Base-by-base conservation (phyloP, 163 green algal genomes). In the Scenedesmus sp. region DNA sequence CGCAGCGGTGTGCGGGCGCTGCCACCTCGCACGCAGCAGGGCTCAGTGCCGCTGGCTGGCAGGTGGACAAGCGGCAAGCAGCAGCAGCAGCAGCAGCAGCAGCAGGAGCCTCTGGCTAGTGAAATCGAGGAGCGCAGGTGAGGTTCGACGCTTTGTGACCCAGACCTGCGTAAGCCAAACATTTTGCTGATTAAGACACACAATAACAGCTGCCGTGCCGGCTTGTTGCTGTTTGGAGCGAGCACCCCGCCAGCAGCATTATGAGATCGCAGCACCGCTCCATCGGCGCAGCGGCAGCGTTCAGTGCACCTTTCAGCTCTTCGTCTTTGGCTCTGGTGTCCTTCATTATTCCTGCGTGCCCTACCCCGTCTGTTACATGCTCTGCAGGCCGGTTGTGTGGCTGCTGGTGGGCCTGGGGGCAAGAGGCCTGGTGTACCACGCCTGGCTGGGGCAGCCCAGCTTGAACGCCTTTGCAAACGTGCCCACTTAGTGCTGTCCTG, bases 361-460 rank as follows among this genome's bases (percentile, higher is more conserved):
- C 34, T 46, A 46, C 34, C 34, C 34, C 34, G 34, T 46, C 10
- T 20, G 1, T 34, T 84, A 4, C 77, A 7, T 77, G 64, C 34
- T 2, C 15, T 60, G 79, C 16, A 70, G 60, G 4, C 54, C 66
- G 20, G 56, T 83, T 81, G 90, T 56, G 10, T 99, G 97, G 96
- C 70, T 98, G 82, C 62, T 97, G 12, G 94, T 88, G 20, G 97
- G 97, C 10, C 92, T 99, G 59, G 97, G 97, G 0, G 94, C 96
- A 0, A 60, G 97, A 0, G 97, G 97, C n/a, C 91, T 99, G 73
- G 94, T 99, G 20, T 99, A 99, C 89, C 97, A 99, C 91, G 97
- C 96, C 9, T 97, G 93, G 94, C 90, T 98, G 76, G 97, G 93
- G 0, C 73, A 92, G 81, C 73, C 34, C 34, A 46, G 34, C 34